Percentiles rank a stretch among this genome's conserved stretches.
These are phyloP conservation scores for Neurospora terricola DNA, from an alignment of 495 filamentous ascomycete species.

Conservation along the genomic window DNA sequence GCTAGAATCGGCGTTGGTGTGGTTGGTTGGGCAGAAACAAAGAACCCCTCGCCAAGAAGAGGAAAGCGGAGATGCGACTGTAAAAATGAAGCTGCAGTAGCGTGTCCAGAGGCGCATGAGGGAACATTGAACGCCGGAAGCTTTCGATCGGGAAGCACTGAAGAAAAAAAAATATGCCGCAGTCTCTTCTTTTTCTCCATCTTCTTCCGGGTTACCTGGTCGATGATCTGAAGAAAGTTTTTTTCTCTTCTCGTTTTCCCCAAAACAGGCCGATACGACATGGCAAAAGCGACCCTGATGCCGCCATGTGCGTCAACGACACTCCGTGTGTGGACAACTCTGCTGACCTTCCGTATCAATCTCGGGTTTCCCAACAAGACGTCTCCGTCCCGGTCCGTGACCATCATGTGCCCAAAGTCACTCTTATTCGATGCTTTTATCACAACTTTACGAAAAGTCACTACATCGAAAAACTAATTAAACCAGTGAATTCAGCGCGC, in stretches of 20 bases:
- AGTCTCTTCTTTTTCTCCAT: neutral
- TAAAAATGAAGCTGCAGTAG: neutral
- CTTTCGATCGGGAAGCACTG: neutral
- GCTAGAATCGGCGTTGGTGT: neutral
- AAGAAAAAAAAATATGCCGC: neutral
- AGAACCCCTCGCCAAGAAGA: neutral
- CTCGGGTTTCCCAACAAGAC: neutral
- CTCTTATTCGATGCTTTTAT: too few species aligned
- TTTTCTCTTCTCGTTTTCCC: neutral
- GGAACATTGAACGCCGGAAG: neutral
- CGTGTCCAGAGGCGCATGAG: neutral
- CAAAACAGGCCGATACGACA: neutral
- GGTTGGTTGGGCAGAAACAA: neutral
- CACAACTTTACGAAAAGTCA: too few species aligned
- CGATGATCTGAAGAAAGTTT: neutral
- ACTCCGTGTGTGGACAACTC: neutral
- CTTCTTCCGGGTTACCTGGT: neutral
- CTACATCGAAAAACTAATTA: too few species aligned
- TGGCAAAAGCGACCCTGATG: neutral
- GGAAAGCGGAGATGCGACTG: neutral
- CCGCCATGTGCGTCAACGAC: neutral
- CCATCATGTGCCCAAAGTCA: neutral
- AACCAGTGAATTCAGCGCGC: too few species aligned
- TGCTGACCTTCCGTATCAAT: neutral
- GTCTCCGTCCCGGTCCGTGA: neutral